phyloP scores from a whole-genome alignment of 768 basidiomycete species.

The Crepidotus variabilis region DNA sequence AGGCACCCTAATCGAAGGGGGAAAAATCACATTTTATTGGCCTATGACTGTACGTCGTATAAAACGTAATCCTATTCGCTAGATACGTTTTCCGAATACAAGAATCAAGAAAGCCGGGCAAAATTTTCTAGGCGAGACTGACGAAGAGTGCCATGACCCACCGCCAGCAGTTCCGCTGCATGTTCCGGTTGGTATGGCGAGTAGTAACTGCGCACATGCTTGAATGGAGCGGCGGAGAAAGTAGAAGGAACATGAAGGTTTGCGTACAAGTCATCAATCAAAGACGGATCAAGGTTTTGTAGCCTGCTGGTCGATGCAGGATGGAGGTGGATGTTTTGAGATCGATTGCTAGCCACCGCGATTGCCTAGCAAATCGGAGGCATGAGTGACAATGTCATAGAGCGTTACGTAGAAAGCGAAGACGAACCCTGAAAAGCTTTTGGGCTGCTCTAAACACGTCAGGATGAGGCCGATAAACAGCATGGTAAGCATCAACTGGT shows the following conservation, averaged over 20 bases:
- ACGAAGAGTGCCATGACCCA: background rate
- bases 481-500: background rate
- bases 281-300: background rate
- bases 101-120: no score
- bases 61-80: no score
- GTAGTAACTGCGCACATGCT: background rate
- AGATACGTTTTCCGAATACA: no score
- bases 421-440: background rate
- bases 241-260: background rate
- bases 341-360: background rate
- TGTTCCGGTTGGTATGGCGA: background rate
- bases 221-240: background rate
- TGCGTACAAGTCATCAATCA: background rate
- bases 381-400: background rate
- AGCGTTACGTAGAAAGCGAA: background rate
- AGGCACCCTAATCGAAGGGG: no score
- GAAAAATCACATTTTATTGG: no score
- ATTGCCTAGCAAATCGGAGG: background rate
- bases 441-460: background rate
- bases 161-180: background rate
- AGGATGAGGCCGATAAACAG: background rate
- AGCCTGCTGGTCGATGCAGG: background rate
- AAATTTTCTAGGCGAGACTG: no score
- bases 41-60: no score
- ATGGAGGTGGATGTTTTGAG: background rate